Evolutionary conservation across 1,139 yeast species (phyloP).

Genomic region (Pneumocystis carinii): DNA sequence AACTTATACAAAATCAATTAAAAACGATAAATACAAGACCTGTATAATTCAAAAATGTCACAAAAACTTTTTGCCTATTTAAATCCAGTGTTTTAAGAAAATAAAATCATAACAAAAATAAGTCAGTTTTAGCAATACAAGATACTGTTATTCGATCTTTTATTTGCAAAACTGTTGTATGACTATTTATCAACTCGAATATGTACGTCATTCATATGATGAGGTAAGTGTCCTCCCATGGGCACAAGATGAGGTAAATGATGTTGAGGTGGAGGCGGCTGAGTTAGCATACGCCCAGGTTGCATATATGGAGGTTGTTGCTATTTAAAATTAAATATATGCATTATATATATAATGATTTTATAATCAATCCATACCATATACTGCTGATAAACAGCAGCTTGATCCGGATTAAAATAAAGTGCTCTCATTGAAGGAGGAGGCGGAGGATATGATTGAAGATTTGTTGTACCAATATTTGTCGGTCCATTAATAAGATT

Average conservation of each 20-base stretch:
- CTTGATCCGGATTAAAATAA: slow-evolving; percentile 21
- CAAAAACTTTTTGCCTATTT: too few relatives aligned
- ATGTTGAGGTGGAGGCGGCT: not conserved
- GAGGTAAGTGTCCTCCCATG: not conserved
- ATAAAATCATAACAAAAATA: too few relatives aligned
- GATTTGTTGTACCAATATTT: slow-evolving; percentile 14
- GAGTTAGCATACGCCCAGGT: not conserved
- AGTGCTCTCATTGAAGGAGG: slow-evolving; percentile 11
- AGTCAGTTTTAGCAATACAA: too few relatives aligned
- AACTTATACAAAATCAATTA: too few relatives aligned
- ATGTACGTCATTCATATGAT: not conserved
- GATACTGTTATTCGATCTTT: too few relatives aligned
- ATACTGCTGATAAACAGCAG: slow-evolving; percentile 20
- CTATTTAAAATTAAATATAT: not conserved
- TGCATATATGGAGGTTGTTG: not conserved
- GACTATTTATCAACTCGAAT: not conserved
- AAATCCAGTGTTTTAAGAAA: too few relatives aligned
- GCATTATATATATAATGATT: not conserved
- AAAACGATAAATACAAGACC: too few relatives aligned
- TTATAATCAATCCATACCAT: not conserved
- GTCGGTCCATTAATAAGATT: slow-evolving; percentile 11
- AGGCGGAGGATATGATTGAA: slow-evolving; percentile 6
- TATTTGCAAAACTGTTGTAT: too few relatives aligned
- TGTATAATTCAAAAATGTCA: too few relatives aligned
- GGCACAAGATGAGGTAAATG: not conserved